Base-by-base conservation (phyloP, 2,329 filamentous ascomycete genomes). In the Leptographium radiaticola region DNA sequence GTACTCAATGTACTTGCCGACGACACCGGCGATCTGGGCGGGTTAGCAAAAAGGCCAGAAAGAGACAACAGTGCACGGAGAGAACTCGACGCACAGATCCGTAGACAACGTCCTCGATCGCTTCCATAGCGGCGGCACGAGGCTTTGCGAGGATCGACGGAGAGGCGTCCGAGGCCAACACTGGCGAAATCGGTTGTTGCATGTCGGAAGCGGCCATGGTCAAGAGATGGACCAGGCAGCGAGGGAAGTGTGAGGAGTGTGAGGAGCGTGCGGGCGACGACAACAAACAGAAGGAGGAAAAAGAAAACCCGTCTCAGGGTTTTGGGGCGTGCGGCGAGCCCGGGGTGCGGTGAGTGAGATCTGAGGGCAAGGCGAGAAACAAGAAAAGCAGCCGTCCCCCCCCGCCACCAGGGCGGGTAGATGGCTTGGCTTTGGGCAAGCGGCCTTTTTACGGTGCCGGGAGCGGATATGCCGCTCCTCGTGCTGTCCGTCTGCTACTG, bases 1-100 rank as follows among this genome's bases (percentile, higher is more conserved):
- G 67, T 96, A 98, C 68, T 98, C 93, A 65, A 98, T 91, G 67
- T 91, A 88, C 73, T 97, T 98, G 58, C 91, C 91, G 39, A 88
- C 83, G 56, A 94, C 81, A 57, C 93, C 93, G 53, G 91, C 90
- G 56, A 80, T 68, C 86, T 89, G 1, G 9, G 20, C 25, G 12
- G 25, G 55, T 62, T 56, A 64, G 60, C 34, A 46, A n/a, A 34
- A 15, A 45, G 43, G 33, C 16, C 6, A 10, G 20, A 33, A 2
- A 18, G 18, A 20, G 4, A 38, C 12, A 12, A 30, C 31, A 8
- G 15, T 2, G 18, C 16, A 38, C 8, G 6, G 16, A 50, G 12
- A 49, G 11, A 2, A 5, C 25, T 3, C 25, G 25, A 25, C 83
- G 67, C 70, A 90, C 81, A 56, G 91, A 96, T 66, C 93, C 93